Conservation (phyloP, 2,329 filamentous ascomycete species). For the Thermothelomyces thermophilus region DNA sequence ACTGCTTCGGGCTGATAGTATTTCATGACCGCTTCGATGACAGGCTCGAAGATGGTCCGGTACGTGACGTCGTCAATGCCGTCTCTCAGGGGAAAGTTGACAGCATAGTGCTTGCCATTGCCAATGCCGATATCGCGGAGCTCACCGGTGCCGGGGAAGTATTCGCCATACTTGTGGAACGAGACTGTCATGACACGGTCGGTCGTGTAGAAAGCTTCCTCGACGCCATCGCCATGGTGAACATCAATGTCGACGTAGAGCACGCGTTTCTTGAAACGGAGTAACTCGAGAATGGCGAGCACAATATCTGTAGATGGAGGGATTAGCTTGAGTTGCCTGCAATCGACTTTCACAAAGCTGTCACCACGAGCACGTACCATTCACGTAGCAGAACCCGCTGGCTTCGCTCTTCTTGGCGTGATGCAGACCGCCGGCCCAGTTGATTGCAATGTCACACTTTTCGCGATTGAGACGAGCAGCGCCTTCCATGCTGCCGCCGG, state of each 20-base stretch:
- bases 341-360: not conserved
- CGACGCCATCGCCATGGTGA: conserved; percentile 78
- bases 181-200: conserved; percentile 88
- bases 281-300: conserved; percentile 83
- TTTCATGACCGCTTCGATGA: conserved; percentile 78
- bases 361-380: conserved; percentile 68
- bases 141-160: conserved; percentile 88
- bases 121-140: conserved; percentile 83
- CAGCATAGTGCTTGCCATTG: conserved; percentile 78
- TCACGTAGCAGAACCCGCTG: conserved; percentile 96
- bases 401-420: conserved; percentile 97
- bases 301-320: conserved; percentile 66
- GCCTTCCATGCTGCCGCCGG: conserved; percentile 88
- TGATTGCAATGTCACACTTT: conserved; percentile 94
- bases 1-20: conserved; percentile 88
- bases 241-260: conserved; percentile 93
- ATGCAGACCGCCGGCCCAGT: conserved; percentile 95
- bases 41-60: conserved; percentile 83
- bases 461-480: conserved; percentile 82
- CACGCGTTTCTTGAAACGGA: conserved; percentile 88
- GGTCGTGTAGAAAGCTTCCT: conserved; percentile 78
- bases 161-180: conserved; percentile 94
- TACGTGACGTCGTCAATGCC: conserved; percentile 88
- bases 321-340: not conserved
- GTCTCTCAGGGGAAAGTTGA: conserved; percentile 88